Conservation (phyloP, 208 protist species). For the Leishmania arabica region DNA sequence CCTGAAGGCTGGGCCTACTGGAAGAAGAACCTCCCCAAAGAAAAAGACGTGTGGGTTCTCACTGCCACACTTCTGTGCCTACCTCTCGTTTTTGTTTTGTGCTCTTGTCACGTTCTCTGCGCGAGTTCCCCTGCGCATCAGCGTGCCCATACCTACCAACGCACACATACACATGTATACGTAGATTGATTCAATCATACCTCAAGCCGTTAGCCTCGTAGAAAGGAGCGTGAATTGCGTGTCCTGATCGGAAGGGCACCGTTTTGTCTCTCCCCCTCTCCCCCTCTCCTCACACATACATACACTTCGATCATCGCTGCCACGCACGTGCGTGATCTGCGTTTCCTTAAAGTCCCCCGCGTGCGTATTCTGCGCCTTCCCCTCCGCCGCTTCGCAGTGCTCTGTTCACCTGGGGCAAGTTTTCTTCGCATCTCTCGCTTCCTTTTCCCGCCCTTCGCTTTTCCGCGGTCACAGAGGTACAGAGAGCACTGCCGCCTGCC, state of each 20-base stretch:
- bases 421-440: background rate
- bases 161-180: background rate
- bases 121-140: background rate
- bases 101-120: background rate
- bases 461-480: background rate
- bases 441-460: background rate
- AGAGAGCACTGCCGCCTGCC: background rate
- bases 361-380: background rate
- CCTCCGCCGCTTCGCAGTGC: background rate
- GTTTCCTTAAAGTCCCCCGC: too few species aligned
- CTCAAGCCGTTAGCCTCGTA: constrained; percentile 10
- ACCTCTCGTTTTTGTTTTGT: background rate
- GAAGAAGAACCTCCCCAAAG: background rate
- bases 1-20: background rate
- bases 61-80: background rate
- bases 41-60: background rate
- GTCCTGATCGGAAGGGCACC: background rate
- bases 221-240: background rate
- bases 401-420: background rate
- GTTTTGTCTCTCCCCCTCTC: background rate
- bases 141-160: background rate
- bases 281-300: background rate
- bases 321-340: too few species aligned
- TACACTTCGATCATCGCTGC: constrained; percentile 3
- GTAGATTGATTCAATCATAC: constrained; percentile 10